Evolutionary conservation across 176 grass and related monocot species (phyloP).

Genomic region (Tuctoria greenei): DNA sequence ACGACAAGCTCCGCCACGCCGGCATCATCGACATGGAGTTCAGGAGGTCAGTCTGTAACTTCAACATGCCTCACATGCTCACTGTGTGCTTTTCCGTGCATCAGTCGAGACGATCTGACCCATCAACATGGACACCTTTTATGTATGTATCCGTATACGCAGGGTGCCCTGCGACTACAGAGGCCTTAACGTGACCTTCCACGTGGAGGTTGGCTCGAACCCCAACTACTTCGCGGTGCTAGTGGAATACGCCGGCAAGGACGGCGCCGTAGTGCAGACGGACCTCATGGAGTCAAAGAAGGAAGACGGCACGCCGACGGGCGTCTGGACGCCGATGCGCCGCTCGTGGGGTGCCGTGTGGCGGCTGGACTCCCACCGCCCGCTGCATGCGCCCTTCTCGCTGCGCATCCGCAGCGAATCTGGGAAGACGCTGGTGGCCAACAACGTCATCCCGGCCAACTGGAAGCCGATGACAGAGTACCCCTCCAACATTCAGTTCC

Average conservation of each 20-base stretch:
- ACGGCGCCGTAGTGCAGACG: conserved; percentile 46
- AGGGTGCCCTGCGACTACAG: conserved; percentile 47
- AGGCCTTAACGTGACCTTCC: conserved; percentile 45
- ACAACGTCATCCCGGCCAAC: conserved; percentile 52
- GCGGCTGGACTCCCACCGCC: conserved; percentile 52
- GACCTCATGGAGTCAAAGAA: conserved; percentile 40
- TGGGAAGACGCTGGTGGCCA: conserved; percentile 40
- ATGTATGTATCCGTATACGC: neutral
- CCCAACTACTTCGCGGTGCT: conserved; percentile 54
- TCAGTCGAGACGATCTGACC: neutral
- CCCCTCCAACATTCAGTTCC: conserved; percentile 56
- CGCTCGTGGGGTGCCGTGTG: conserved; percentile 61
- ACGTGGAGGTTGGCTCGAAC: conserved; percentile 65
- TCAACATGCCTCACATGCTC: no score
- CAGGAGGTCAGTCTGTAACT: conserved; percentile 30
- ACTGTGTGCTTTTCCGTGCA: neutral
- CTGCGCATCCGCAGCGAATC: conserved; percentile 41
- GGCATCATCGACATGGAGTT: conserved; percentile 55
- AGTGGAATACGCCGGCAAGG: conserved; percentile 54
- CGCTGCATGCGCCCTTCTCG: conserved; percentile 57
- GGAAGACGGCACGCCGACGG: neutral
- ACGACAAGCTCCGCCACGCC: conserved; percentile 46
- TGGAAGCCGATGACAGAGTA: conserved; percentile 57
- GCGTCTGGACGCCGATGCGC: conserved; percentile 45
- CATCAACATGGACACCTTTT: neutral